Conservation (phyloP, 176 grass and related monocot genomes). For the Musa troglodytarum region DNA sequence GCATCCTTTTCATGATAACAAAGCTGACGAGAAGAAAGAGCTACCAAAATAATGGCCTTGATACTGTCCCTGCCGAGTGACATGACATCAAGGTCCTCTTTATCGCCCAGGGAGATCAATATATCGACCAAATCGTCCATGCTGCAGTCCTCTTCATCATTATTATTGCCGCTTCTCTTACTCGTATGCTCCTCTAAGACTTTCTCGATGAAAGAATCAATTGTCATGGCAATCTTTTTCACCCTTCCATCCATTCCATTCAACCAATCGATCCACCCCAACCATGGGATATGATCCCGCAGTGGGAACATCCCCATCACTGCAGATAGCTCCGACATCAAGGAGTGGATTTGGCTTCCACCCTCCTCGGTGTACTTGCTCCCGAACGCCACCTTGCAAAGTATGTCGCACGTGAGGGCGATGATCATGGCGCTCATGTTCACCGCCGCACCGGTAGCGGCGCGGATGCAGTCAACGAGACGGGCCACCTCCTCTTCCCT, state of each 20-base stretch:
- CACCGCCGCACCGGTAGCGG: background rate
- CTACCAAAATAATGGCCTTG: background rate
- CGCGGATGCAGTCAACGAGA: background rate
- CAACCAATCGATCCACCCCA: constrained; percentile 21
- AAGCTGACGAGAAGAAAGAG: background rate
- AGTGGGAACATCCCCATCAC: constrained; percentile 4
- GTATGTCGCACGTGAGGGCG: constrained; percentile 1
- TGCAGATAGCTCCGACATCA: background rate
- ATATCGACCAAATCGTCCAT: background rate
- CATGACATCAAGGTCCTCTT: background rate
- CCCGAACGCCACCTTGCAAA: constrained; percentile 22
- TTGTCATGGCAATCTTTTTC: background rate
- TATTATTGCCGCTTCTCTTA: no score
- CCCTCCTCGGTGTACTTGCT: background rate
- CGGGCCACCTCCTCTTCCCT: constrained; percentile 3
- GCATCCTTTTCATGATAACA: background rate
- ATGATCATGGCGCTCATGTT: constrained; percentile 6
- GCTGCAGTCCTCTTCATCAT: background rate
- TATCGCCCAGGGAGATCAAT: background rate
- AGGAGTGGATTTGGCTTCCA: background rate
- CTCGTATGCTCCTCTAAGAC: constrained; percentile 16
- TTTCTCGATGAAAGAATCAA: constrained; percentile 18
- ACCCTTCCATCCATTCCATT: constrained; percentile 20
- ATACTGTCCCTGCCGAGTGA: background rate
- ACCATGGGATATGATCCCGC: constrained; percentile 7